These are phyloP conservation scores for Leersia perrieri DNA, from an alignment of 176 grass and related monocot species.

Conservation along the genomic window DNA sequence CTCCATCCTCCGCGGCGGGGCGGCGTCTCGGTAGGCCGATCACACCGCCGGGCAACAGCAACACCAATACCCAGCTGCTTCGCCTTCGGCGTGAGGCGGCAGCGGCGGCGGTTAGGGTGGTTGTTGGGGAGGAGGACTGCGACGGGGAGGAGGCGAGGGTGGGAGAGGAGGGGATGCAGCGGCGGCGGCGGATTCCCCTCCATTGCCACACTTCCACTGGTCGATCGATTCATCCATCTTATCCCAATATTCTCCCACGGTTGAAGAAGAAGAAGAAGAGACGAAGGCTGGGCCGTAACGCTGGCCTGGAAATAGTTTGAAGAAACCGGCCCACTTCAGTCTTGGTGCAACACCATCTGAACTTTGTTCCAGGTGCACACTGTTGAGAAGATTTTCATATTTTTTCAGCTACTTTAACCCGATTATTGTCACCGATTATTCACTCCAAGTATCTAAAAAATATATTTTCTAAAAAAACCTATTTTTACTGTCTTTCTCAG, in stretches of 20 bases:
- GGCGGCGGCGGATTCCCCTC: constrained; percentile 19
- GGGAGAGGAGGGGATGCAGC: constrained; percentile 28
- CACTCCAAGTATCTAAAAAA: too few relatives aligned
- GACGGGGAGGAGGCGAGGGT: neutral
- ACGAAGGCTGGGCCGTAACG: neutral
- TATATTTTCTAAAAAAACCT: too few relatives aligned
- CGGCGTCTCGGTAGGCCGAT: neutral
- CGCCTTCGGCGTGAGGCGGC: constrained; percentile 19
- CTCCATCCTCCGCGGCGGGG: constrained; percentile 5
- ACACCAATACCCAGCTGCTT: constrained; percentile 17
- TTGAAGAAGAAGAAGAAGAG: neutral
- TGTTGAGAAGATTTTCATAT: too few relatives aligned
- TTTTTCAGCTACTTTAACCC: too few relatives aligned
- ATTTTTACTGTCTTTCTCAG: too few relatives aligned
- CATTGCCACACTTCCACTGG: constrained; percentile 26
- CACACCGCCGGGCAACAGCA: constrained; percentile 8
- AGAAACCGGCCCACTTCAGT: neutral
- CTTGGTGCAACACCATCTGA: neutral
- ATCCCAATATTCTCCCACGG: neutral
- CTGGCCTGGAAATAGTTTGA: neutral
- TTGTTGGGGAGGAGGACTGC: neutral
- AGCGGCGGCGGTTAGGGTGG: neutral
- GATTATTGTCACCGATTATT: too few relatives aligned
- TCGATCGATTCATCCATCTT: constrained; percentile 7
- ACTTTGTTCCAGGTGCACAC: neutral